Conservation (phyloP, 257 asterid species). For the Fraxinus cuspidata region DNA sequence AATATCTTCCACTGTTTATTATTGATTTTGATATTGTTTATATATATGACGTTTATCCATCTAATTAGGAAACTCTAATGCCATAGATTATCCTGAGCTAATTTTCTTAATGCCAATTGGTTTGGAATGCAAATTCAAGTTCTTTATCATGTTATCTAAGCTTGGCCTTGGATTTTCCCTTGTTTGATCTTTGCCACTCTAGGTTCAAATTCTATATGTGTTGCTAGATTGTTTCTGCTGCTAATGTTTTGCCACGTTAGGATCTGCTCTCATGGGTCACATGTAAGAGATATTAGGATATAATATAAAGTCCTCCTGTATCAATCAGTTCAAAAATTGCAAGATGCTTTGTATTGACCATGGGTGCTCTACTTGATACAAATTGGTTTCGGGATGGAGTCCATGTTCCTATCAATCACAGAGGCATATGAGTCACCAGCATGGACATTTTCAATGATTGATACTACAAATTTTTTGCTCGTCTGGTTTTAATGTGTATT, state of each 20-base stretch:
- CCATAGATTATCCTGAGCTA: neutral
- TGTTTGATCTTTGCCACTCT: neutral
- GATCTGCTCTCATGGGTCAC: neutral
- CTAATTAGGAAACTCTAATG: neutral
- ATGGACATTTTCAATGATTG: constrained; percentile 12
- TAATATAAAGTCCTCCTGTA: neutral
- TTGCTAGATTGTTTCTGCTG: neutral
- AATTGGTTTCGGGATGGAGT: neutral
- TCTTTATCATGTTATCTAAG: neutral
- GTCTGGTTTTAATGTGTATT: neutral
- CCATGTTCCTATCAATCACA: neutral
- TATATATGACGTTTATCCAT: neutral
- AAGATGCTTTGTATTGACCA: neutral
- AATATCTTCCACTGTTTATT: constrained; percentile 11
- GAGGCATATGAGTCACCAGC: constrained; percentile 18
- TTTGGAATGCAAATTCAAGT: neutral
- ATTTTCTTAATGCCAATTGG: neutral
- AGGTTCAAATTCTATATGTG: neutral
- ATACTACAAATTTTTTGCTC: neutral
- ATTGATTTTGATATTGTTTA: neutral
- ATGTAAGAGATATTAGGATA: neutral
- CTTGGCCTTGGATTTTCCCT: neutral
- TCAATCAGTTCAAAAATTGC: neutral
- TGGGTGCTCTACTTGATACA: neutral
- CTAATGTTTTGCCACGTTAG: neutral